Percentiles rank a stretch among this genome's conserved stretches.
Conservation (phyloP, 768 basidiomycete species). For the Serendipita sp. region DNA sequence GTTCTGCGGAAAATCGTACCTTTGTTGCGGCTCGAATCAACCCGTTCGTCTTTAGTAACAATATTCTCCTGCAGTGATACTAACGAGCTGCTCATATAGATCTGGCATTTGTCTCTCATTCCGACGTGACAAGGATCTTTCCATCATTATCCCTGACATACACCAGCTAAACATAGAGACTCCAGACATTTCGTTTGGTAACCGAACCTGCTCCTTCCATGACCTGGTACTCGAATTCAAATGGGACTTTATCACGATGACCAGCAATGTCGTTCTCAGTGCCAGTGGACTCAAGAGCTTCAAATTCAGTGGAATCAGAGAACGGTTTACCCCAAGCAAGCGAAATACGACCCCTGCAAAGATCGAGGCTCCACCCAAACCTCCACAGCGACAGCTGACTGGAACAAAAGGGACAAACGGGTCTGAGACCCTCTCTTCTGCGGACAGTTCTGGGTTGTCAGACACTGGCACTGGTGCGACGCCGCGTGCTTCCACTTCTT, state of each 20-base stretch:
- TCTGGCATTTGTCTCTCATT: slow-evolving; percentile 5
- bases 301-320: slow-evolving; percentile 4
- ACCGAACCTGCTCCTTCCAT: slow-evolving; percentile 4
- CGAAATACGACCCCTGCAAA: not conserved
- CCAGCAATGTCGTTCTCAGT: slow-evolving; percentile 2
- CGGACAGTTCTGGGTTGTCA: not conserved
- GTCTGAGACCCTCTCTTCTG: not conserved
- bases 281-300: slow-evolving; percentile 3
- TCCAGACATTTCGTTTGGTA: not conserved
- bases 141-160: not conserved
- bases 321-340: not conserved
- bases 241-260: not conserved
- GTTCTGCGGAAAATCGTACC: slow-evolving; percentile 1
- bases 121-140: slow-evolving; percentile 4
- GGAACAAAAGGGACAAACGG: not conserved
- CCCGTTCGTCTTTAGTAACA: not conserved
- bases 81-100: not conserved
- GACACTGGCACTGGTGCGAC: not conserved
- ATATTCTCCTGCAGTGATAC: not conserved
- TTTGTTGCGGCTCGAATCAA: slow-evolving; percentile 2
- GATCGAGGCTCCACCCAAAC: not conserved
- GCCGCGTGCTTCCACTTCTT: not conserved
- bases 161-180: not conserved
- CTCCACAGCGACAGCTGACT: not conserved
- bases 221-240: slow-evolving; percentile 1